These are phyloP conservation scores for Irpex lacteus DNA, from an alignment of 1,284 basidiomycete species.

Conservation along the genomic window DNA sequence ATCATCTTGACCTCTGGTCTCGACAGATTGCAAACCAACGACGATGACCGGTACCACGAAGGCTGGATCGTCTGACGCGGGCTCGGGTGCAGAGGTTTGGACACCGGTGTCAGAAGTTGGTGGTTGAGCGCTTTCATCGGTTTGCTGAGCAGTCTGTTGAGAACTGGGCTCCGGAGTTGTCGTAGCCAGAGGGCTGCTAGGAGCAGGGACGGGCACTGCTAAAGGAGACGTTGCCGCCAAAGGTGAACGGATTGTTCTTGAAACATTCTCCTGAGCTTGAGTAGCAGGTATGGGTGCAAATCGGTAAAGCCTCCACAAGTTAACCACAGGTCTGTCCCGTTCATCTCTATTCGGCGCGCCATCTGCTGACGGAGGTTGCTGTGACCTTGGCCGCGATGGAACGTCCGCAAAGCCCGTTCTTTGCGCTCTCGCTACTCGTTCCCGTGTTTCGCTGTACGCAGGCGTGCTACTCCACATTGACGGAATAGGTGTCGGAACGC, in stretches of 20 bases:
- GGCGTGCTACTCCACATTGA: neutral
- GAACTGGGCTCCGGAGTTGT: slow-evolving; percentile 7
- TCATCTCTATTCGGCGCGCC: neutral
- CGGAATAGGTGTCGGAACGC: slow-evolving; percentile 18
- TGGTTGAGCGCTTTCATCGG: neutral
- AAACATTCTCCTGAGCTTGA: slow-evolving; percentile 14
- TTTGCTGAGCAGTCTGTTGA: slow-evolving; percentile 8
- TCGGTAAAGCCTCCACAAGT: slow-evolving; percentile 79
- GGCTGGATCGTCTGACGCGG: slow-evolving; percentile 6
- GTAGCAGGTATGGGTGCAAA: slow-evolving; percentile 62
- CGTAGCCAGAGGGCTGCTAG: slow-evolving; percentile 5
- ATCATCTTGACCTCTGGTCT: slow-evolving; percentile 19
- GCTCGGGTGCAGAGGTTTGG: slow-evolving; percentile 9
- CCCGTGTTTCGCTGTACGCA: neutral
- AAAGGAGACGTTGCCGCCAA: slow-evolving; percentile 11
- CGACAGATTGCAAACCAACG: slow-evolving; percentile 74
- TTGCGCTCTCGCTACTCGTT: neutral
- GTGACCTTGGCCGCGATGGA: neutral
- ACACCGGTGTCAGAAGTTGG: slow-evolving; percentile 1
- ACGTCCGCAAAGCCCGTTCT: neutral
- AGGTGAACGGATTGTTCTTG: neutral
- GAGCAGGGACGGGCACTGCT: neutral
- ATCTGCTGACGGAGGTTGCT: neutral
- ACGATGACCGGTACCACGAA: slow-evolving; percentile 77
- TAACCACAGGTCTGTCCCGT: slow-evolving; percentile 47